A percentile compares a stretch with the other conserved stretches of the same genome.
These are phyloP conservation scores for Prillingera fragicola DNA, from an alignment of 1,284 basidiomycete genomes.

Conservation along the genomic window DNA sequence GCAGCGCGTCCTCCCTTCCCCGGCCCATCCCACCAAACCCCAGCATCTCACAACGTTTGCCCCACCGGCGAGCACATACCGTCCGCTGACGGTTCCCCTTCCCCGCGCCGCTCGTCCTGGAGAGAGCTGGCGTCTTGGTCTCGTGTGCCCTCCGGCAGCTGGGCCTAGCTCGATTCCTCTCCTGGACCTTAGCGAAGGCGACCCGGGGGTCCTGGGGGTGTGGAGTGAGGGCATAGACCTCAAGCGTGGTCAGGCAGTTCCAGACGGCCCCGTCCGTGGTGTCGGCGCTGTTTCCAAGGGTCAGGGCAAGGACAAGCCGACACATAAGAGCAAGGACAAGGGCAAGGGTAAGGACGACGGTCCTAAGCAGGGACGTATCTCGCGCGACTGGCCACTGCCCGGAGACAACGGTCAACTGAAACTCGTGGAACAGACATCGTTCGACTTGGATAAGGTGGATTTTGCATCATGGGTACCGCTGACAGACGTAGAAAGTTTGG, in stretches of 20 bases:
- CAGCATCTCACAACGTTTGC: slow-evolving; percentile 64
- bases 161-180: background rate
- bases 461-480: background rate
- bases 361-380: slow-evolving; percentile 66
- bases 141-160: slow-evolving; percentile 45
- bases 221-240: slow-evolving; percentile 43
- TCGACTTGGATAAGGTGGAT: slow-evolving; percentile 79
- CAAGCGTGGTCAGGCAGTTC: slow-evolving; percentile 9
- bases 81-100: slow-evolving; percentile 60
- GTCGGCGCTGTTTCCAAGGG: slow-evolving; percentile 5
- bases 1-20: slow-evolving; percentile 25
- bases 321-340: slow-evolving; percentile 23
- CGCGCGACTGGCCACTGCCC: slow-evolving; percentile 55
- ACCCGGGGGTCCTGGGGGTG: slow-evolving; percentile 31
- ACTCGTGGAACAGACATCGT: slow-evolving; percentile 72
- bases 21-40: slow-evolving; percentile 17
- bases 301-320: slow-evolving; percentile 12
- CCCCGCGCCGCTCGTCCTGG: slow-evolving; percentile 56
- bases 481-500: slow-evolving; percentile 70
- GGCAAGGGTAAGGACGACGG: slow-evolving; percentile 25
- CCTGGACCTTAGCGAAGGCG: slow-evolving; percentile 2
- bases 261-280: slow-evolving; percentile 3
- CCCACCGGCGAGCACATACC: slow-evolving; percentile 62
- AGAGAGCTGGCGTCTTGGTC: slow-evolving; percentile 60
- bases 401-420: slow-evolving; percentile 45